Percentiles rank a stretch among this genome's conserved stretches.
phyloP scores from a whole-genome alignment of 495 filamentous ascomycete genomes.

The Usnea hakonensis region DNA sequence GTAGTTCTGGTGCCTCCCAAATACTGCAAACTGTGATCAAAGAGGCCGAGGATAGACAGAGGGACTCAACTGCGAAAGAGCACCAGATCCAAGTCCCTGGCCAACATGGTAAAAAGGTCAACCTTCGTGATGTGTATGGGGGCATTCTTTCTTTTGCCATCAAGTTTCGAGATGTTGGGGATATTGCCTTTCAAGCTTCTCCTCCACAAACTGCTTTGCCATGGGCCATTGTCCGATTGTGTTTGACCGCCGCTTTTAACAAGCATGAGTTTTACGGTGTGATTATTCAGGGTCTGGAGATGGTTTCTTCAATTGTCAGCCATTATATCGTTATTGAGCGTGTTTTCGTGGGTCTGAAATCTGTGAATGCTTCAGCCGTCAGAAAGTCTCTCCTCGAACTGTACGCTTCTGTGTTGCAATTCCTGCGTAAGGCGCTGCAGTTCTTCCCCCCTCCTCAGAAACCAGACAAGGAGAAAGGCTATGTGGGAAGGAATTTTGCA shows the following conservation, averaged over 20 bases:
- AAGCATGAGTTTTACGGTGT: conserved; percentile 12
- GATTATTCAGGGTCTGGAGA: conserved; percentile 11
- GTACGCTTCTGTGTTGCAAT: conserved; percentile 9
- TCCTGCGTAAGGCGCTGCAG: background rate
- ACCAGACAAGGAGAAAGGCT: conserved; percentile 1
- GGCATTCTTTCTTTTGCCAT: conserved; percentile 3
- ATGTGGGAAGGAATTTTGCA: background rate
- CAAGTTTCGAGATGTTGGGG: conserved; percentile 13
- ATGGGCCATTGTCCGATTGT: conserved; percentile 11
- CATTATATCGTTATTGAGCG: conserved; percentile 14
- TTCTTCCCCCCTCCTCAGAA: conserved; percentile 3
- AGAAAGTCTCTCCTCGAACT: conserved; percentile 6
- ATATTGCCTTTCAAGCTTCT: conserved; percentile 12
- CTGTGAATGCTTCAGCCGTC: conserved; percentile 5
- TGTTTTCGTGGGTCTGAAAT: conserved; percentile 1
- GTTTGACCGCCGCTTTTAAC: conserved; percentile 4
- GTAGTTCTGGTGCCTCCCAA: background rate
- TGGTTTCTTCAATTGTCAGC: conserved; percentile 8
- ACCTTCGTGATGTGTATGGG: conserved; percentile 13
- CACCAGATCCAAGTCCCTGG: background rate
- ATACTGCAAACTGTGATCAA: background rate
- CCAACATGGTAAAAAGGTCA: conserved; percentile 10
- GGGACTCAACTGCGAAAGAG: conserved; percentile 2
- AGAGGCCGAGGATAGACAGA: background rate
- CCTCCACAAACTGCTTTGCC: conserved; percentile 9